Base-by-base conservation (phyloP, 163 green algal species). In the Scenedesmus sp. region DNA sequence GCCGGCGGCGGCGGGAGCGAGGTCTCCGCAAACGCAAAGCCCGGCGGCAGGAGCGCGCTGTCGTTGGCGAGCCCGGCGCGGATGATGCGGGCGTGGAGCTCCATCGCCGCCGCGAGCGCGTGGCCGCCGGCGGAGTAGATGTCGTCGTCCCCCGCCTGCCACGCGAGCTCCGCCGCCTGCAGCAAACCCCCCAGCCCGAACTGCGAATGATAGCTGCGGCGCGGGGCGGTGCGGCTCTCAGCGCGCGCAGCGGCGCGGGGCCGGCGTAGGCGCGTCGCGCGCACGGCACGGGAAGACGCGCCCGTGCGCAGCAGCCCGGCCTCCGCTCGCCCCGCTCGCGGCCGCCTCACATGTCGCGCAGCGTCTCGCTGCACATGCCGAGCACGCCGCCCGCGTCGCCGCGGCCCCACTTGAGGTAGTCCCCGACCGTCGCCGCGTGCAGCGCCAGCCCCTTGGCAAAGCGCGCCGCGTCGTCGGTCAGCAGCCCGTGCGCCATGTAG, bases 281-380 rank as follows among this genome's bases (percentile, higher is more conserved):
- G 13, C 53, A 62, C 9, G 22, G 33, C 53, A 5, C 29, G 24
- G 11, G 31, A 44, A 28, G 15, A 29, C 31, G 34, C 20, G 4
- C 1, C 7, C 18, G 15, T 36, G 31, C n/a, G 20, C 36, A 36
- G 51, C 51, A 60, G 15, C 17, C 47, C 47, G 15, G 47, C 47
- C 14, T 56, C 47, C 14, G 14, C 47, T 56, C 63, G 70, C 70
- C 17, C 70, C 54, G 57, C n/a, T n/a, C n/a, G n/a, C n/a, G n/a
- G n/a, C n/a, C n/a, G n/a, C n/a, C n/a, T n/a, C 70, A 79, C 29
- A 81, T 81, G 42, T 81, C 73, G 6, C 73, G 33, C 1, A 81
- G 47, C 26, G 73, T 81, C 36, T 81, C 74, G 17, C 47, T 70
- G 7, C 47, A n/a, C 39, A 75, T 63, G 1, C 74, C 74, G 4